Evolutionary conservation across 2,329 filamentous ascomycete genomes (phyloP).

Genomic region (Pseudogymnoascus sp.): DNA sequence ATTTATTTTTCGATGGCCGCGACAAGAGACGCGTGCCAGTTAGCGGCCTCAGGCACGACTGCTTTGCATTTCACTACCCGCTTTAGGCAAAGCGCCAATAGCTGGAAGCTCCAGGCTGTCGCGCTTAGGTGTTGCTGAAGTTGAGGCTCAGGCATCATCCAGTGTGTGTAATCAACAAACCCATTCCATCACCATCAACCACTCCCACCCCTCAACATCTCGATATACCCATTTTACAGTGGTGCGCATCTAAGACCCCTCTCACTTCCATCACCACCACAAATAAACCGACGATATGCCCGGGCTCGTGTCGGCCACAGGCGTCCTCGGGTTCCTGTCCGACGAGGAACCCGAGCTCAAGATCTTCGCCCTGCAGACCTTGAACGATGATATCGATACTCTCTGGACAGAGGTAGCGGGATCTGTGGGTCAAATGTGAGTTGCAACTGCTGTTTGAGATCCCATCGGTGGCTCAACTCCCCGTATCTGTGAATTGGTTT

Average conservation of each 20-base stretch:
- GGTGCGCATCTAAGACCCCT: neutral
- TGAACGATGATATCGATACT: constrained; percentile 94
- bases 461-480: neutral
- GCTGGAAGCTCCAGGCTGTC: constrained; percentile 7
- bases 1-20: constrained; percentile 3
- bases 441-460: constrained; percentile 16
- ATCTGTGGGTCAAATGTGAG: constrained; percentile 87
- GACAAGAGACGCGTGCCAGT: neutral
- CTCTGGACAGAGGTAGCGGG: constrained; percentile 97
- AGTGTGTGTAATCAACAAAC: constrained; percentile 9
- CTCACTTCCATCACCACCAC: constrained; percentile 10
- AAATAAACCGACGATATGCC: constrained; percentile 55
- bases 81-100: neutral
- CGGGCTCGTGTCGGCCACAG: constrained; percentile 86
- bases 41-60: neutral
- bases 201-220: neutral
- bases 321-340: constrained; percentile 88
- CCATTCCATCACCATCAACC: constrained; percentile 10
- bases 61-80: constrained; percentile 3
- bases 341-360: constrained; percentile 92
- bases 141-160: constrained; percentile 8
- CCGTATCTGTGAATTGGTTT: neutral
- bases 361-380: constrained; percentile 86
- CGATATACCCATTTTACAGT: neutral
- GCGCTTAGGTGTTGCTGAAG: constrained; percentile 8